Evolutionary conservation across 1,284 basidiomycete genomes (phyloP).

Genomic region (Puccinia horiana): DNA sequence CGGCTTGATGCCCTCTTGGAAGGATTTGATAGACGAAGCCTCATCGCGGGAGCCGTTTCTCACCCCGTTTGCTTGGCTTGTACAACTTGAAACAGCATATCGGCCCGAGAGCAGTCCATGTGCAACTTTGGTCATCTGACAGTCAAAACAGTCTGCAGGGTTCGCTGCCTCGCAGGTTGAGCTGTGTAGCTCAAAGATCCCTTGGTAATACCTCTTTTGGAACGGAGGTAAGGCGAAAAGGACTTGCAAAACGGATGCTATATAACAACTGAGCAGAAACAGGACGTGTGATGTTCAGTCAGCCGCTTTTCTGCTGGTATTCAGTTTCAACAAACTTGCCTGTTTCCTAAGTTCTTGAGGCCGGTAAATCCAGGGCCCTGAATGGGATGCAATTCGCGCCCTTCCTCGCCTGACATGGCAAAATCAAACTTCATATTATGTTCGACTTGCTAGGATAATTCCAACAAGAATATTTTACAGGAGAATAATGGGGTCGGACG

Average conservation of each 20-base stretch:
- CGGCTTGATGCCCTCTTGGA: conserved; percentile 85
- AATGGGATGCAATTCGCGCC: conserved; percentile 80
- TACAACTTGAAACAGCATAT: conserved; percentile 71
- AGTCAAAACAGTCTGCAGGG: conserved; percentile 85
- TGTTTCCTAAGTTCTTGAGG: conserved; percentile 89
- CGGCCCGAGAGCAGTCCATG: conserved; percentile 90
- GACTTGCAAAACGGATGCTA: conserved; percentile 88
- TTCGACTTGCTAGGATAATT: conserved; percentile 76
- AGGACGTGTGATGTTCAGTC: background rate
- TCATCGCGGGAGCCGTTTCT: conserved; percentile 53
- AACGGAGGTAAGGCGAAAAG: conserved; percentile 80
- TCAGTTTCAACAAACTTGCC: conserved; percentile 61
- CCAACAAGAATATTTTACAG: background rate
- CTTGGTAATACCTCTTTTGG: conserved; percentile 69
- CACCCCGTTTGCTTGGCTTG: conserved; percentile 55
- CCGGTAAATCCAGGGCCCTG: conserved; percentile 89
- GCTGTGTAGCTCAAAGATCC: conserved; percentile 66
- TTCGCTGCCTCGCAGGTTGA: conserved; percentile 68
- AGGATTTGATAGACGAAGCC: conserved; percentile 59
- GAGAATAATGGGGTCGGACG: background rate
- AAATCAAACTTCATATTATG: conserved; percentile 96
- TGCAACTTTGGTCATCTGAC: conserved; percentile 88
- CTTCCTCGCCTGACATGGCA: conserved; percentile 85
- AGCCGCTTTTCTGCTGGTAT: background rate
- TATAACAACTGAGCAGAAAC: conserved; percentile 74